These are phyloP conservation scores for Exobasidium cylindrosporum DNA, from an alignment of 1,284 basidiomycete species.

Conservation along the genomic window DNA sequence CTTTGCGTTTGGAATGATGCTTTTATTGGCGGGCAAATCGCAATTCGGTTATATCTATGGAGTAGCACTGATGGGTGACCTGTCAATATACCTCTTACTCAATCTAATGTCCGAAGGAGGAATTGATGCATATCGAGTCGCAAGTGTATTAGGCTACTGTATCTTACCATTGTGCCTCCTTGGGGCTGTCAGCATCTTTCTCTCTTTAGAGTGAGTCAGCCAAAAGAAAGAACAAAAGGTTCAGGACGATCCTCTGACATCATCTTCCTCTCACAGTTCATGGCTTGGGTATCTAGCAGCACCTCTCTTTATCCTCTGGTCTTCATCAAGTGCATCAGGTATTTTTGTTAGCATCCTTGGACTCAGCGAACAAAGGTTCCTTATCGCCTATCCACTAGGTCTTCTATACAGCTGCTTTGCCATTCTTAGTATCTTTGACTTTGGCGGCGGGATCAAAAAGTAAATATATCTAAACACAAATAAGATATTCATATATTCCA, in stretches of 20 bases:
- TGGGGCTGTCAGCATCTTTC: conserved; percentile 79
- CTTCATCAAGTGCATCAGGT: conserved; percentile 50
- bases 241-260: no score
- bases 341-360: conserved; percentile 53
- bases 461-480: no score
- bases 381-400: conserved; percentile 53
- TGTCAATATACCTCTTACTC: conserved; percentile 90
- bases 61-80: conserved; percentile 86
- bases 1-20: conserved; percentile 63
- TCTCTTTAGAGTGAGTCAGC: conserved; percentile 79
- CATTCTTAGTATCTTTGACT: conserved; percentile 49
- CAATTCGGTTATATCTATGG: conserved; percentile 99
- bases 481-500: no score
- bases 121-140: conserved; percentile 93
- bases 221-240: no score
- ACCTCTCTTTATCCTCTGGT: conserved; percentile 54
- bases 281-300: conserved; percentile 46
- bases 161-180: conserved; percentile 96
- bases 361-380: conserved; percentile 50
- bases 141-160: conserved; percentile 95
- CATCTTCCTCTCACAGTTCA: conserved; percentile 23
- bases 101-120: conserved; percentile 95
- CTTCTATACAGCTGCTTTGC: conserved; percentile 54
- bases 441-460: conserved; percentile 15
- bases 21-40: conserved; percentile 75